phyloP scores from a whole-genome alignment of 805 yeast genomes.

The Dipodascopsis uninucleata region DNA sequence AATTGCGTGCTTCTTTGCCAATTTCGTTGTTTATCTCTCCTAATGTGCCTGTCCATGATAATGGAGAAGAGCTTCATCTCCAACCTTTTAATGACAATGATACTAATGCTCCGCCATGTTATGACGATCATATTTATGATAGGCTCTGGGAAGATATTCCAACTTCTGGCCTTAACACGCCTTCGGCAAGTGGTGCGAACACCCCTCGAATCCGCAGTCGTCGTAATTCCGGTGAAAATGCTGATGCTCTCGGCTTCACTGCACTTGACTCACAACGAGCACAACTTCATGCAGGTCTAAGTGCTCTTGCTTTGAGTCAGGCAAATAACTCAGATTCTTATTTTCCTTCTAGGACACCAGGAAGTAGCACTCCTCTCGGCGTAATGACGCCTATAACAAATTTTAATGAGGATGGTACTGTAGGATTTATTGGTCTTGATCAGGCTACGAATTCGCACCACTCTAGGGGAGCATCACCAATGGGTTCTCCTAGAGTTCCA shows the following conservation, averaged over 20 bases:
- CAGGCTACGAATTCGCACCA: constrained; percentile 56
- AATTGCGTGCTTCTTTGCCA: constrained; percentile 86
- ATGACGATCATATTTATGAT: constrained; percentile 78
- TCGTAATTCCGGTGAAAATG: constrained; percentile 35
- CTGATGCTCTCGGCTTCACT: constrained; percentile 29
- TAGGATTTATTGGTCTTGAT: constrained; percentile 30
- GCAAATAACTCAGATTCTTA: constrained; percentile 6
- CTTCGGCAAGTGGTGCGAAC: constrained; percentile 38
- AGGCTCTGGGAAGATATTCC: constrained; percentile 65
- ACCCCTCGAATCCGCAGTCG: constrained; percentile 40
- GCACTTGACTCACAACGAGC: constrained; percentile 37
- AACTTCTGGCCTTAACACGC: constrained; percentile 39
- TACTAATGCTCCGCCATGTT: constrained; percentile 74
- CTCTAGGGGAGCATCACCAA: constrained; percentile 31
- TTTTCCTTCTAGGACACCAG: constrained; percentile 24
- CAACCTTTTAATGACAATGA: constrained; percentile 23
- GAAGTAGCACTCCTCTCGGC: constrained; percentile 21
- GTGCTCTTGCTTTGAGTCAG: constrained; percentile 36
- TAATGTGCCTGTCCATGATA: constrained; percentile 65
- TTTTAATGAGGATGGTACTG: constrained; percentile 24
- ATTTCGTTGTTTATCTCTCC: constrained; percentile 74
- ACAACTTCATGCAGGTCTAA: constrained; percentile 40
- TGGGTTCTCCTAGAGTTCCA: constrained; percentile 23
- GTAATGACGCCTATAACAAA: constrained; percentile 24
- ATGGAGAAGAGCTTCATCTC: constrained; percentile 27